Evolutionary conservation across 768 basidiomycete genomes (phyloP), one percentile per base, ranked within the genome.

Genomic region (Tulasnella sp.): DNA sequence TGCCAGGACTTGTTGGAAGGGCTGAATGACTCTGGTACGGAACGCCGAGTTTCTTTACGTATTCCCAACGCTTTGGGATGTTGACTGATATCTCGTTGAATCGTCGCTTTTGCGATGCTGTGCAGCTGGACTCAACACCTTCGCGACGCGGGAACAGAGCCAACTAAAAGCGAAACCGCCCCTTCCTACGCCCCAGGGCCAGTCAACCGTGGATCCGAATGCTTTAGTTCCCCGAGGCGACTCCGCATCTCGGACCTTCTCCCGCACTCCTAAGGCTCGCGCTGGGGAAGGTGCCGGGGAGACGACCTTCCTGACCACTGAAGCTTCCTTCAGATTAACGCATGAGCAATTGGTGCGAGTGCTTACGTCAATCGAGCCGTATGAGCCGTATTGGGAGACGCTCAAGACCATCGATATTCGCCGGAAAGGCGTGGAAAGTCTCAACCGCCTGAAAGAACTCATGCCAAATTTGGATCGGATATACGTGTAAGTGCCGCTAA

Each of bases 311-410:
- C 86, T 99, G 80, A 99, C 97, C 7, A 75, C 74, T 15, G 96
- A 99, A 83, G 98, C 96, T 83, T 98, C 96, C 57, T 99, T 99
- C 83, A 95, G 90, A 20, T 91, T 98, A 67, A 89, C 95, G n/a
- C 94, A 94, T 81, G 97, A 98, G 83, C 89, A 90, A 69, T 89
- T 99, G 6, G 92, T 99, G 1, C 90, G 93, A 83, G 91, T 94
- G 81, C 94, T 99, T 82, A 98, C 96, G 61, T 96, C 98, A 82
- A 90, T 96, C 16, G 92, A 96, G 82, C 95, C 96, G 26, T 98
- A 93, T 84, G 94, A 96, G 82, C 95, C 96, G 32, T 88, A 94
- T 82, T 99, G 98, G 98, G 96, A 98, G 81, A 86, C 88, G 55
- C 85, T 99, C 79, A 86, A 82, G 77, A 84, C 85, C 35, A 91